Conservation (phyloP, 495 filamentous ascomycete species). For the Xylaria castorea region DNA sequence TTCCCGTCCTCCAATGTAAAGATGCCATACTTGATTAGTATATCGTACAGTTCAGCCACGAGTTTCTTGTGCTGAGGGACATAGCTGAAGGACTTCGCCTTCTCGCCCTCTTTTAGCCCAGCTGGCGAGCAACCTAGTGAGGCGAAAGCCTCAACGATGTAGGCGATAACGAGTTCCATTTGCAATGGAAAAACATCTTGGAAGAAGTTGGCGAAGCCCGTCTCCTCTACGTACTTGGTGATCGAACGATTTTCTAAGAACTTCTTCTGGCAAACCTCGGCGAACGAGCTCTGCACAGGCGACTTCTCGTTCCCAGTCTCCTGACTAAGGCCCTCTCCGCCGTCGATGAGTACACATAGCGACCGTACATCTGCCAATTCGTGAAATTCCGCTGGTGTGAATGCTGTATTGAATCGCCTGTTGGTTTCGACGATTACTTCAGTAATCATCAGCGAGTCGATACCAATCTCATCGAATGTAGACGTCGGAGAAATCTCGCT, state of each 20-base stretch:
- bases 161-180: constrained; percentile 1
- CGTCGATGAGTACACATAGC: background rate
- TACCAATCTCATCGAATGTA: constrained; percentile 44
- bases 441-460: constrained; percentile 53
- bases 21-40: constrained; percentile 44
- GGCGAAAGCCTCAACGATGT: constrained; percentile 42
- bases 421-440: constrained; percentile 49
- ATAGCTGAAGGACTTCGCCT: constrained; percentile 52
- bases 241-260: constrained; percentile 1
- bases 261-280: background rate
- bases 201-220: background rate
- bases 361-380: background rate
- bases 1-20: constrained; percentile 48
- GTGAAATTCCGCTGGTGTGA: constrained; percentile 4
- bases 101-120: constrained; percentile 47
- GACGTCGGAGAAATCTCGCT: constrained; percentile 7
- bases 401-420: constrained; percentile 24
- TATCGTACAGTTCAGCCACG: constrained; percentile 37
- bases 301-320: background rate
- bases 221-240: background rate
- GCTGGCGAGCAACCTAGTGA: constrained; percentile 37
- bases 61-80: constrained; percentile 47
- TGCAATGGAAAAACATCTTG: background rate
- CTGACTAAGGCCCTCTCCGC: background rate
- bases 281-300: background rate